Base-by-base conservation (phyloP, 2,329 filamentous ascomycete species). In the Mycogone perniciosa region DNA sequence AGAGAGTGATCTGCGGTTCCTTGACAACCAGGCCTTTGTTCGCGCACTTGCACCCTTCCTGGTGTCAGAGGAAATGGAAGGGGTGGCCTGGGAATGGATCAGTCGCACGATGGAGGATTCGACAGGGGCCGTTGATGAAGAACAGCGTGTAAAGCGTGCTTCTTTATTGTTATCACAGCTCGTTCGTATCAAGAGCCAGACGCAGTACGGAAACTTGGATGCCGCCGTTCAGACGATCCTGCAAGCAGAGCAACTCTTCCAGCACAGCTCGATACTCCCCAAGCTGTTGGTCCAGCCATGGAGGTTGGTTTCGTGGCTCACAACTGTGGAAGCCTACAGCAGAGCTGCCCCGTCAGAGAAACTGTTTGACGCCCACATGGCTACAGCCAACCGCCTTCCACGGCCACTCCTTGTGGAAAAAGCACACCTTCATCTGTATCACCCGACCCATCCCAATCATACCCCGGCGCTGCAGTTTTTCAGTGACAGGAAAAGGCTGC, bases 401-500 rank as follows among this genome's bases (percentile, higher is more conserved):
- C 59, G 59, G 27, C 62, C 67, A 1, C 62, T 74, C 35, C 60
- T 61, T 6, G 60, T 80, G 6, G 74, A 79, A 45, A 67, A 70
- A 31, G 79, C 79, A 0, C 80, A 82, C 56, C 67, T 83, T 4
- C 69, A 75, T 30, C 67, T 83, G 2, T 69, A 77, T 51, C 79
- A 82, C 58, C 80, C 80, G 0, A 74, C 73, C 0, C 66, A 67
- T 2, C 79, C 80, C 0, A 70, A 71, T 29, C 69, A 74, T 26
- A 62, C 66, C 2, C 68, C 70, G 1, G 80, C 80, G 0, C 58
- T 82, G 8, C 59, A 68, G 2, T 73, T 76, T 48, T 71, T 82
- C 53, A 55, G 60, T 41, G 60, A 70, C 45, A 64, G 59, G 50
- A 51, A 64, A 31, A 60, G 55, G 31, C 50, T 71, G 31, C 60